A percentile compares a stretch with the other conserved stretches of the same genome.
Conservation (phyloP, 169 alveolate species). For the Plasmodium chabaudi region DNA sequence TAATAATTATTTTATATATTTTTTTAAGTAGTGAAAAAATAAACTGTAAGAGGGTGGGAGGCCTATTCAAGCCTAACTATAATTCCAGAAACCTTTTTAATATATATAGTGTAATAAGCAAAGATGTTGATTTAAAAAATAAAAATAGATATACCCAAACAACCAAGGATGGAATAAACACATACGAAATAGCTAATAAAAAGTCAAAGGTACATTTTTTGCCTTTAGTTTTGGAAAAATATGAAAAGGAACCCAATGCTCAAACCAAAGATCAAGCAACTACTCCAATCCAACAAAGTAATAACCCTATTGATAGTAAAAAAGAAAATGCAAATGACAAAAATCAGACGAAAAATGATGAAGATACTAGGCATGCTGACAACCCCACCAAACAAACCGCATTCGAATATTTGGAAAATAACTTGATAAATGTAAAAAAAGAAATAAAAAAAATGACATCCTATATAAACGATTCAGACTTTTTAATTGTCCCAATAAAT, state of each 20-base stretch:
- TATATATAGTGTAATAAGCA: conserved; percentile 50
- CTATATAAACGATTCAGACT: conserved; percentile 24
- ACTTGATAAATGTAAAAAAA: conserved; percentile 13
- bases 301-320: background rate
- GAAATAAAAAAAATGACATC: conserved; percentile 5
- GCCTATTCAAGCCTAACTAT: background rate
- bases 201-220: conserved; percentile 33
- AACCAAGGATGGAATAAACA: conserved; percentile 15
- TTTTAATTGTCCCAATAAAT: conserved; percentile 34
- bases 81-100: background rate
- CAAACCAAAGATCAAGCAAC: background rate
- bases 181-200: conserved; percentile 41
- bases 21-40: background rate
- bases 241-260: background rate
- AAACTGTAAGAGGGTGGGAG: background rate
- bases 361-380: background rate
- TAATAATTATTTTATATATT: conserved; percentile 1
- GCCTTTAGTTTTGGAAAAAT: conserved; percentile 34
- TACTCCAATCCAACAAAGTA: background rate
- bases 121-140: conserved; percentile 21
- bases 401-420: conserved; percentile 53
- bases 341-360: background rate
- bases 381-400: background rate
- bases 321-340: background rate
- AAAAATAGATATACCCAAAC: conserved; percentile 19